Conservation (phyloP, 2,329 filamentous ascomycete species). For the Ambrosiella cleistominuta region DNA sequence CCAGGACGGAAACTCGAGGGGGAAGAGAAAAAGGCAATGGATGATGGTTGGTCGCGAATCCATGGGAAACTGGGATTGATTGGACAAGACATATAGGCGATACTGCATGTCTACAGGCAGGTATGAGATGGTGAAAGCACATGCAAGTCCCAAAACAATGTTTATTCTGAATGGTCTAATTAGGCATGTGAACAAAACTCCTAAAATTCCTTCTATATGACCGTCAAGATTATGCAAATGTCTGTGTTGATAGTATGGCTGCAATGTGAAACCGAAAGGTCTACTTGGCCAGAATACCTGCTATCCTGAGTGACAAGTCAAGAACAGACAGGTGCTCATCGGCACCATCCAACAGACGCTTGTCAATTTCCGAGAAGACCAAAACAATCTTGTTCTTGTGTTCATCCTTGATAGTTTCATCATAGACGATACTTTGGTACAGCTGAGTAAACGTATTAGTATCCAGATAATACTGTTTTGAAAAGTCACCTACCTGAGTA, state of each 20-base stretch:
- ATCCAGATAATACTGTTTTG: constrained; percentile 11
- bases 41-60: constrained; percentile 33
- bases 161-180: background rate
- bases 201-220: constrained; percentile 3
- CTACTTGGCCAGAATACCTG: constrained; percentile 43
- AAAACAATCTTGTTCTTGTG: constrained; percentile 84
- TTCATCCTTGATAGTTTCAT: constrained; percentile 65
- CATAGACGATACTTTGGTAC: constrained; percentile 66
- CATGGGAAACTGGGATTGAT: constrained; percentile 38
- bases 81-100: constrained; percentile 18
- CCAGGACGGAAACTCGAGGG: constrained; percentile 15
- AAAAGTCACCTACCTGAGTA: constrained; percentile 40
- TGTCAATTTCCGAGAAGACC: constrained; percentile 86
- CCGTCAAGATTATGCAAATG: background rate
- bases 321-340: constrained; percentile 89
- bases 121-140: background rate
- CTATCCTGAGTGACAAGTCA: constrained; percentile 68
- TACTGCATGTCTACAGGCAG: background rate
- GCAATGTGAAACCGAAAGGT: background rate
- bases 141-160: background rate
- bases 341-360: constrained; percentile 80
- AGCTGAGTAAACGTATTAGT: constrained; percentile 31
- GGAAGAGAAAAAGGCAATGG: constrained; percentile 14
- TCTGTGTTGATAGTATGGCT: background rate
- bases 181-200: background rate